A percentile compares a stretch with the other conserved stretches of the same genome.
Conservation (phyloP, 345 rosid species). For the Zanthoxylum bungeanum region DNA sequence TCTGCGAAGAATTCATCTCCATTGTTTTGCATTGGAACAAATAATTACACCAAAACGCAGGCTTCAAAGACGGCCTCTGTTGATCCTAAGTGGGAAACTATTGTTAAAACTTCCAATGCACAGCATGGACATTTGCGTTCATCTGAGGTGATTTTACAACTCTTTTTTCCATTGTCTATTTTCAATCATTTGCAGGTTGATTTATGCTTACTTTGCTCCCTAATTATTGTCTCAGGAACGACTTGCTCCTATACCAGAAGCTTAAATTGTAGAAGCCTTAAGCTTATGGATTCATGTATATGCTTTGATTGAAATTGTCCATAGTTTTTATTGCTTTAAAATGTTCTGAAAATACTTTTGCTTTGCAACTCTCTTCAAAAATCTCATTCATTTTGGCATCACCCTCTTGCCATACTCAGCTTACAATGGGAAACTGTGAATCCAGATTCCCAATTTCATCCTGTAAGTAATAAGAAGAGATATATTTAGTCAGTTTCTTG, state of each 20-base stretch:
- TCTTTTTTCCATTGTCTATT: background rate
- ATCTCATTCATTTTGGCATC: too few relatives aligned
- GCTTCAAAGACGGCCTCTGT: conserved; percentile 22
- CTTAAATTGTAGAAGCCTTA: conserved; percentile 7
- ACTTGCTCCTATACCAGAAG: conserved; percentile 43
- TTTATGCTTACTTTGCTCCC: background rate
- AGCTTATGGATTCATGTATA: conserved; percentile 8
- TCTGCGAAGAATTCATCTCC: conserved; percentile 45
- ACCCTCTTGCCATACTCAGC: background rate
- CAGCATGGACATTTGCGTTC: conserved; percentile 50
- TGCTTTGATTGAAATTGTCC: conserved; percentile 4
- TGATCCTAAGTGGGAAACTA: conserved; percentile 74
- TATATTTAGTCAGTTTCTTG: conserved; percentile 1
- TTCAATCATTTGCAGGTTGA: background rate
- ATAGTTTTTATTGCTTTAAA: background rate
- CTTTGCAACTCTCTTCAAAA: too few relatives aligned
- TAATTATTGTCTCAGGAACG: conserved; percentile 29
- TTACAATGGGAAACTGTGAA: conserved; percentile 9
- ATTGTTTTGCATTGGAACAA: conserved; percentile 30
- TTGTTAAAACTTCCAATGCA: conserved; percentile 56
- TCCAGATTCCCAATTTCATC: background rate
- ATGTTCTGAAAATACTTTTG: background rate
- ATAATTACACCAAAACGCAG: conserved; percentile 22
- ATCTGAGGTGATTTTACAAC: conserved; percentile 51
- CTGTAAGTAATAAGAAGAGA: conserved; percentile 2